A percentile compares a stretch with the other conserved stretches of the same genome.
phyloP scores from a whole-genome alignment of 2,329 filamentous ascomycete species.

The Zasmidium angulare region DNA sequence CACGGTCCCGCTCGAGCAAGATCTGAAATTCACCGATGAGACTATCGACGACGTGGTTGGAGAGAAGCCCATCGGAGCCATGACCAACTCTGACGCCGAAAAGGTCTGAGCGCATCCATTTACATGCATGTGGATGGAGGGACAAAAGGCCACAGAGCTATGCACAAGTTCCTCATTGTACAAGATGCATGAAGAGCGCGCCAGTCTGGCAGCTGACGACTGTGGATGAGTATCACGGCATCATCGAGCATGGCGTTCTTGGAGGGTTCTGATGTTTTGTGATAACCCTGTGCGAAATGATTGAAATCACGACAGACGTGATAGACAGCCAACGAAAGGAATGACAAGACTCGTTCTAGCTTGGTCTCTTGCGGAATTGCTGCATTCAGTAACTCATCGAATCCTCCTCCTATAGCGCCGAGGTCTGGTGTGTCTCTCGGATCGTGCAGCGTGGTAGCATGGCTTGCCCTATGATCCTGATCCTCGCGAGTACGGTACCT shows the following conservation, averaged over 20 bases:
- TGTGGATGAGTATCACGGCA: slow-evolving; percentile 5
- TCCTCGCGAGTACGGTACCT: too few species aligned
- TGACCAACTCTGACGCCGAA: slow-evolving; percentile 12
- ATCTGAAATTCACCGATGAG: slow-evolving; percentile 83
- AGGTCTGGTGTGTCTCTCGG: too few species aligned
- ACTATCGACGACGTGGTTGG: slow-evolving; percentile 66
- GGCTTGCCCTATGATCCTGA: too few species aligned
- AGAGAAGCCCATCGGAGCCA: slow-evolving; percentile 16
- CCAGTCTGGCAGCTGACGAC: neutral
- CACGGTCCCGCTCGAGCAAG: slow-evolving; percentile 75
- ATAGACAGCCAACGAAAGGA: neutral
- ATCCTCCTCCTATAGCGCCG: too few species aligned
- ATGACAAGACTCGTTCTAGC: neutral
- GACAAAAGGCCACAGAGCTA: neutral
- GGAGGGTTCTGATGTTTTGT: neutral
- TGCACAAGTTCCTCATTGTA: neutral
- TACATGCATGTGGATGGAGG: neutral
- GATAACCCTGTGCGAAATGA: neutral
- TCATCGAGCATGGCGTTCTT: slow-evolving; percentile 12
- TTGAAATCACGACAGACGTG: slow-evolving; percentile 1
- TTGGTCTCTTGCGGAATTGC: too few species aligned
- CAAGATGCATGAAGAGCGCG: neutral
- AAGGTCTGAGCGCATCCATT: slow-evolving; percentile 14
- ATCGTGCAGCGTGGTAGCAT: too few species aligned
- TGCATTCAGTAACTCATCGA: too few species aligned